Evolutionary conservation across 1,284 basidiomycete genomes (phyloP), one percentile per base, ranked within the genome.

Genomic region (Sanghuangporus sanghuang): DNA sequence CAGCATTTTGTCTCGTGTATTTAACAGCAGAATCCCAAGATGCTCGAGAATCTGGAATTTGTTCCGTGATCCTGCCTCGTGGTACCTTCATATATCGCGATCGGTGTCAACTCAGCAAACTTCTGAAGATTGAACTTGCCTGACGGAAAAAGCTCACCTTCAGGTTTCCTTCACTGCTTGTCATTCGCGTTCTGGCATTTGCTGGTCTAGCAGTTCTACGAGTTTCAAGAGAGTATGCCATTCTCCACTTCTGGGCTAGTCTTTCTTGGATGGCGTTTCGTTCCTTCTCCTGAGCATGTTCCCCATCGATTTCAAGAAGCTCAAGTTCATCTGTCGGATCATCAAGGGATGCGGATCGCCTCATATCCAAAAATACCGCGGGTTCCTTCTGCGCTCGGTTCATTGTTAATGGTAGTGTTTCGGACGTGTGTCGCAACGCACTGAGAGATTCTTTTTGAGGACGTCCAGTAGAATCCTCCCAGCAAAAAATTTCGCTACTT

Each of bases 401-500:
- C 21, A 21, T 42, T 35, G 16, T 7, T 16, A 32, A 39, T 42
- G 39, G n/a, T 4, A 27, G 38, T 6, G 39, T 1, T 16, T 23
- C 40, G 39, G 39, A 32, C 6, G 18, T 38, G 12, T 6, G 6
- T 12, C 12, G 56, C 18, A 39, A 36, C 42, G 39, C n/a, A 14
- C 8, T 12, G 44, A 48, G n/a, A 44, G 16, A 16, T 44, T 53
- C 62, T 12, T 39, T 21, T 12, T 46, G 35, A 42, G 52, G 27
- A 32, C 14, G 36, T 7, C 14, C 7, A 14, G 44, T 38, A 23
- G 35, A 39, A 32, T 63, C 62, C 21, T 66, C 65, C 65, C 65
- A 66, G 42, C 50, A 59, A 3, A 53, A 21, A 21, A 66, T 66
- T 35, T 66, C 65, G 42, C 65, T 66, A 9, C 39, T 56, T 18